Base-by-base conservation (phyloP, 371 early-diverging fungal species). In the Mortierella sp. region DNA sequence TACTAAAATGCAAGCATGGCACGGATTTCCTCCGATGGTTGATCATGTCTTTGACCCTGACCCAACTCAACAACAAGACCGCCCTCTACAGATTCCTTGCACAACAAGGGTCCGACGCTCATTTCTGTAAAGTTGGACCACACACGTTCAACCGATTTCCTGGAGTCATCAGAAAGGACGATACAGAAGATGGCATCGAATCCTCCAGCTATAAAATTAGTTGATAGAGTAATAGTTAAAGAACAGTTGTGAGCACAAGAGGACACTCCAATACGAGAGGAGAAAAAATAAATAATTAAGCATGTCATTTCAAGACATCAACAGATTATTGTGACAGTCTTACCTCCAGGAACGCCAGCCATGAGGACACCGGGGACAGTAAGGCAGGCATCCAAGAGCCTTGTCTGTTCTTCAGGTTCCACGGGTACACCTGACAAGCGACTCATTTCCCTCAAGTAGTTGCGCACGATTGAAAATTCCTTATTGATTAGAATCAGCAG, bases 111-210 rank as follows among this genome's bases (percentile, higher is more conserved):
- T 3, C 92, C 92, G 0, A 96, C 94, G 64, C 86, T 90, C 84
- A 92, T 88, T 65, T 92, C 94, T 10, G 73, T 85, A 94, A 95
- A 96, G 32, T 65, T 41, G 32, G 86, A 67, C 96, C 96, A 97
- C 32, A 94, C 83, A 8, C 75, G 55, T 43, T 86, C 89, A 6
- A 92, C 88, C 9, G 72, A 85, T 66, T 59, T 70, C 67, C 86
- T 86, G 1, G 89, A 84, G 13, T 76, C 73, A 0, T 88, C 86
- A 6, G 89, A 88, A 15, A 93, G 65, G 1, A 90, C 89, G 40
- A 98, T 87, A 76, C 96, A 96, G 77, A 94, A 97, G 63, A 98
- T 96, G 32, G 99, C 99, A 85, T 98, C 99, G 74, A 90, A 97
- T 7, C 99, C 99, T 47, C 99, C 99, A 55, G 98, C 98, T 94